Base-by-base conservation (phyloP, 139 green algal genomes). In the Ostreobium quekettii region DNA sequence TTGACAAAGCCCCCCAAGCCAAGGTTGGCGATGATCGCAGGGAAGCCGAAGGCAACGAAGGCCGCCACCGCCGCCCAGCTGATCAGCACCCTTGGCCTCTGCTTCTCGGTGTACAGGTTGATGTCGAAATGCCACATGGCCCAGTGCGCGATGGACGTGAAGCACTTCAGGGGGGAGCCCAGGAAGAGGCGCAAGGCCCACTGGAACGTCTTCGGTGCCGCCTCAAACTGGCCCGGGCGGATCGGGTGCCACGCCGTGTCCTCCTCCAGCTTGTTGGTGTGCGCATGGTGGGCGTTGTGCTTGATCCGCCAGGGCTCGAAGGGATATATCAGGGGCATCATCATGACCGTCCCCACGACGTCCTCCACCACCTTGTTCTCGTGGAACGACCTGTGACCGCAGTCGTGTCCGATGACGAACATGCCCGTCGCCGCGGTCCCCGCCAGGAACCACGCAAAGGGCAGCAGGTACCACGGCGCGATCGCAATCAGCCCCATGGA, bases 271-370 rank as follows among this genome's bases (percentile, higher is more conserved):
- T 96, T 98, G 91, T 98, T 98, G 60, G 93, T 98, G 83, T 96
- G 84, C 1, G 93, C 91, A 76, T 98, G 93, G 86, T 98, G 93
- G 66, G 89, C 78, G 87, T 97, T 95, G 91, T 98, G 93, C 91
- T 98, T 98, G 82, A 98, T 95, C 56, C 93, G 79, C 93, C 93
- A 98, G 46, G 92, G 90, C 87, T 98, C 93, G 64, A 95, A 98
- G 66, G 93, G 93, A 82, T 92, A 98, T 74, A 97, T 89, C 60
- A 98, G 89, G 1, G 93, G 93, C 72, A 78, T 76, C 61, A 97
- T 95, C 70, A 92, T 84, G 24, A 97, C 19, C 11, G 87, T 96
- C 65, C 93, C 93, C 46, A 98, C 92, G 49, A 98, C 94, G 80
- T 98, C 93, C 78, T 98, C 91, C 57, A 97, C 69, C 29, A 97